Percentiles rank a stretch among this genome's conserved stretches.
These are phyloP conservation scores for Rubia peregrina DNA, from an alignment of 305 asterid species.

Conservation along the genomic window DNA sequence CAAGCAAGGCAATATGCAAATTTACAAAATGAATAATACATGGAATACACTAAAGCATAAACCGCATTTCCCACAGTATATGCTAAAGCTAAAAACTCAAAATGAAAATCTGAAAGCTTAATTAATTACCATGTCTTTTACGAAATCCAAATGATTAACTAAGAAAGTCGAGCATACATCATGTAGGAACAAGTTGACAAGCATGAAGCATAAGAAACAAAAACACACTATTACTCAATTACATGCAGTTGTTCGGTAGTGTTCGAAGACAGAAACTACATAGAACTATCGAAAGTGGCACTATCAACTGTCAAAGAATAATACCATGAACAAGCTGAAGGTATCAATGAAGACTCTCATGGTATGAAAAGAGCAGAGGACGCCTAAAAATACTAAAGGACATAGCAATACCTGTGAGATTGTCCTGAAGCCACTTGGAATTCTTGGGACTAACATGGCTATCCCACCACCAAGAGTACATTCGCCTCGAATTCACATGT, in stretches of 20 bases:
- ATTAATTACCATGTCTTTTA: too few species aligned
- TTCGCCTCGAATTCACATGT: constrained; percentile 59
- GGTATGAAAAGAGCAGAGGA: background rate
- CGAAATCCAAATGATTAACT: background rate
- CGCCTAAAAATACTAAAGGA: background rate
- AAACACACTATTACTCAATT: background rate
- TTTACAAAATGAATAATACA: background rate
- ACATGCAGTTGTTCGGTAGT: too few species aligned
- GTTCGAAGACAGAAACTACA: too few species aligned
- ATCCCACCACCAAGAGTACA: constrained; percentile 99
- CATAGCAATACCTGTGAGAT: constrained; percentile 72
- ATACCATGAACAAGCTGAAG: background rate
- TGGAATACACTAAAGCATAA: background rate
- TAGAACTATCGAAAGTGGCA: background rate
- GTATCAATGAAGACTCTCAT: background rate
- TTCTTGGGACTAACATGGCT: constrained; percentile 98
- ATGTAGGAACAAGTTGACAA: background rate
- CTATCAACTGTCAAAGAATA: background rate
- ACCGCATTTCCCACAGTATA: background rate
- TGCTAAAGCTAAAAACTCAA: background rate
- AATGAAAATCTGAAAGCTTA: background rate
- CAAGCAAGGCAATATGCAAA: constrained; percentile 18
- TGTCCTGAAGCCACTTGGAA: constrained; percentile 97
- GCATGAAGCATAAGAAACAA: background rate
- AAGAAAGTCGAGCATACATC: background rate